Percentiles rank a stretch among this genome's conserved stretches.
These are phyloP conservation scores for Usnea hakonensis DNA, from an alignment of 495 filamentous ascomycete genomes.

Conservation along the genomic window DNA sequence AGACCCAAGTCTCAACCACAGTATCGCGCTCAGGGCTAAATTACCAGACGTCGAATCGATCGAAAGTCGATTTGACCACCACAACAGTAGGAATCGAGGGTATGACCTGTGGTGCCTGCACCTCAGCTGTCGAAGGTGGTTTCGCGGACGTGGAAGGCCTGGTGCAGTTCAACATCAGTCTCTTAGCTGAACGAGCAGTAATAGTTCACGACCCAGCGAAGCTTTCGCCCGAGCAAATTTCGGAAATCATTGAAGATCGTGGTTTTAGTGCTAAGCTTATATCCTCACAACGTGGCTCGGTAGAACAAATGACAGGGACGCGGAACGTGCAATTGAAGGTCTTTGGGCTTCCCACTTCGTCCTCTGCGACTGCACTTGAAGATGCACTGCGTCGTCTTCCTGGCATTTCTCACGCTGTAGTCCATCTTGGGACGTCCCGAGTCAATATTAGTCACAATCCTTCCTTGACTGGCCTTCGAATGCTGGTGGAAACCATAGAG, in stretches of 20 bases:
- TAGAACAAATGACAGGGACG: conserved; percentile 37
- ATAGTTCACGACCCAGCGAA: conserved; percentile 69
- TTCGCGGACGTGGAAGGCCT: conserved; percentile 73
- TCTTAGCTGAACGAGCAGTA: conserved; percentile 87
- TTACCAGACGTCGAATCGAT: conserved; percentile 35
- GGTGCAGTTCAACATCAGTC: conserved; percentile 82
- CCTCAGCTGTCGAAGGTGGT: conserved; percentile 77
- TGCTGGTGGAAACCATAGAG: conserved; percentile 77
- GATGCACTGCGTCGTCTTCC: conserved; percentile 53
- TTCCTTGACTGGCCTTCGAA: conserved; percentile 64
- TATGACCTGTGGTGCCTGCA: conserved; percentile 97
- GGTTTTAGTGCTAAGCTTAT: conserved; percentile 83
- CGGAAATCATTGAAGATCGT: conserved; percentile 58
- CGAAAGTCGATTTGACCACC: conserved; percentile 37
- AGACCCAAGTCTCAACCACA: conserved; percentile 30
- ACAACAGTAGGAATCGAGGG: conserved; percentile 84
- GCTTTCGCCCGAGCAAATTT: conserved; percentile 61
- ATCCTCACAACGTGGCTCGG: conserved; percentile 30
- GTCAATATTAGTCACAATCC: conserved; percentile 65
- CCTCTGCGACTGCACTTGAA: conserved; percentile 65
- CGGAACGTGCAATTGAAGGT: conserved; percentile 68
- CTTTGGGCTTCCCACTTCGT: conserved; percentile 66
- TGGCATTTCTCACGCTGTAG: conserved; percentile 64
- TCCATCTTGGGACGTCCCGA: conserved; percentile 61
- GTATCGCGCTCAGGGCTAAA: conserved; percentile 23